These are phyloP conservation scores for Verticillium klebahnii DNA, from an alignment of 2,329 filamentous ascomycete species.

Conservation along the genomic window DNA sequence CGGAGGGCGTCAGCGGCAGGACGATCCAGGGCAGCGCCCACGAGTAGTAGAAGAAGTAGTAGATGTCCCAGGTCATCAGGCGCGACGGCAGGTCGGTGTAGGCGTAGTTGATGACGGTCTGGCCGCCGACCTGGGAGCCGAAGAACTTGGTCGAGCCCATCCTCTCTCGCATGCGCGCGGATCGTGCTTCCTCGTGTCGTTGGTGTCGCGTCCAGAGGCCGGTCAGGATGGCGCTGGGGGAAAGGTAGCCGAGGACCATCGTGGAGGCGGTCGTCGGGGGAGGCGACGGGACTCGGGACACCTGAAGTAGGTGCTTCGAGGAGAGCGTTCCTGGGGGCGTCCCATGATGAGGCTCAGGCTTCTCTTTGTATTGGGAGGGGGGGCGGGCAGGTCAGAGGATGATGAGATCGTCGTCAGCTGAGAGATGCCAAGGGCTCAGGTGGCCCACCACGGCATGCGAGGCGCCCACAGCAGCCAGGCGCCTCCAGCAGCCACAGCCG, in stretches of 20 bases:
- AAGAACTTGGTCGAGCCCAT: slow-evolving; percentile 43
- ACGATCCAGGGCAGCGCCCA: slow-evolving; percentile 58
- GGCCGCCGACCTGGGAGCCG: slow-evolving; percentile 53
- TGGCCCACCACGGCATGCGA: background rate
- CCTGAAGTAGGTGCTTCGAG: background rate
- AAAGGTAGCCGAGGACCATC: background rate
- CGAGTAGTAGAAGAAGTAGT: slow-evolving; percentile 48
- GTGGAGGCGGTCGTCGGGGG: background rate
- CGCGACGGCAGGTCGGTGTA: slow-evolving; percentile 54
- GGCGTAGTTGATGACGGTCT: slow-evolving; percentile 54
- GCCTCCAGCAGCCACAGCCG: too few relatives aligned
- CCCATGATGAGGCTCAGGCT: background rate
- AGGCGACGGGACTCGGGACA: background rate
- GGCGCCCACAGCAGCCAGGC: too few relatives aligned
- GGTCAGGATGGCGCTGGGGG: background rate
- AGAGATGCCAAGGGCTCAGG: background rate
- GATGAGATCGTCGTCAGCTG: background rate
- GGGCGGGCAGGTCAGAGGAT: background rate
- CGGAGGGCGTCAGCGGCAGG: slow-evolving; percentile 49
- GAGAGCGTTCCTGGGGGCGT: background rate
- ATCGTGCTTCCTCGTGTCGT: background rate
- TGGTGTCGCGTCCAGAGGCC: background rate
- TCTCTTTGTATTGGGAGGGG: background rate
- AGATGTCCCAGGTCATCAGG: slow-evolving; percentile 48
- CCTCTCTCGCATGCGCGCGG: slow-evolving; percentile 1